phyloP scores from a whole-genome alignment of 1,284 basidiomycete species.

The Moniliophthora roreri region DNA sequence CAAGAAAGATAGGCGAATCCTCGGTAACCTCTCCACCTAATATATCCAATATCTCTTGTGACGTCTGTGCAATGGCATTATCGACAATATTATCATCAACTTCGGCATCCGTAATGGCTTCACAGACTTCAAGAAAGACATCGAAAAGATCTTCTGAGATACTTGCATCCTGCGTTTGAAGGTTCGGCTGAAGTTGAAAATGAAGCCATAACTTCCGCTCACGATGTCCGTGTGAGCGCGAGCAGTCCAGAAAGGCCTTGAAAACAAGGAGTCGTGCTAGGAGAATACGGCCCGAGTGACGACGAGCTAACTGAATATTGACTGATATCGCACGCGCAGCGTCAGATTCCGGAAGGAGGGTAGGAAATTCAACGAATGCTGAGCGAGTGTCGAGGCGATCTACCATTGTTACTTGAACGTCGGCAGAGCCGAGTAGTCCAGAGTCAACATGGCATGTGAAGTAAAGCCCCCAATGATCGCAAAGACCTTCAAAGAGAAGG shows the following conservation, averaged over 20 bases:
- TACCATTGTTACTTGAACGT: not conserved
- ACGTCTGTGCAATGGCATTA: not conserved
- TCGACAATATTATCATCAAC: not conserved
- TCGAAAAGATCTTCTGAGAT: not conserved
- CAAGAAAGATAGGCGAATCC: not conserved
- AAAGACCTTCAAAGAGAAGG: slow-evolving; percentile 4
- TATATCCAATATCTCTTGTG: too few relatives aligned
- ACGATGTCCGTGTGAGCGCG: too few relatives aligned
- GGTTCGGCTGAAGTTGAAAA: too few relatives aligned
- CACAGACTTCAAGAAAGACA: not conserved
- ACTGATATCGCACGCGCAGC: too few relatives aligned
- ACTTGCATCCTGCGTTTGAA: too few relatives aligned
- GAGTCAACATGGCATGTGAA: slow-evolving; percentile 2
- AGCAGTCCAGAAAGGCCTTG: too few relatives aligned
- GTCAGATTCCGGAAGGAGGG: not conserved
- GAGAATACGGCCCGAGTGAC: too few relatives aligned
- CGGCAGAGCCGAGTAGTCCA: not conserved
- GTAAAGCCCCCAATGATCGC: slow-evolving; percentile 6
- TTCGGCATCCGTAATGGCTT: not conserved
- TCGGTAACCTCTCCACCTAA: not conserved
- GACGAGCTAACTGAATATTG: not conserved
- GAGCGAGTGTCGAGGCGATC: not conserved
- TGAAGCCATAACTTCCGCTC: too few relatives aligned
- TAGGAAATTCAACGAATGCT: not conserved
- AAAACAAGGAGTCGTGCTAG: too few relatives aligned